phyloP scores from a whole-genome alignment of 768 basidiomycete genomes.

The Xerocomellus intermedius region DNA sequence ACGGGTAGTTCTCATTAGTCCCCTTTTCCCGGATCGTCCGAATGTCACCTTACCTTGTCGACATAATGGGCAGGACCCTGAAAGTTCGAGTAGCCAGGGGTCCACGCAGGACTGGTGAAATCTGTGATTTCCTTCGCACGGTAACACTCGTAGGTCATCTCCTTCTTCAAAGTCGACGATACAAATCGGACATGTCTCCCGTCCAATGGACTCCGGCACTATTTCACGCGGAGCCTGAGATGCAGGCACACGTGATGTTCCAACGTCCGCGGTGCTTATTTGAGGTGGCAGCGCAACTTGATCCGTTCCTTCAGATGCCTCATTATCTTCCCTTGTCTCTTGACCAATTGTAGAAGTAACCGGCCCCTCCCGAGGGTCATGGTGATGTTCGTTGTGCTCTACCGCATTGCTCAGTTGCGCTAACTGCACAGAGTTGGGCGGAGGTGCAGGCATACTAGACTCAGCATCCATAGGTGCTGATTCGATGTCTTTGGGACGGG shows the following conservation, averaged over 20 bases:
- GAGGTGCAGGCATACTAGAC: neutral
- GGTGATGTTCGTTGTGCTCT: neutral
- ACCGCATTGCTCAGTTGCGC: neutral
- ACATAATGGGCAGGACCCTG: slow-evolving; percentile 89
- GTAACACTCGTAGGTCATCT: slow-evolving; percentile 85
- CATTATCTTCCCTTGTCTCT: slow-evolving; percentile 1
- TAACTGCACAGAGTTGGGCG: slow-evolving; percentile 12
- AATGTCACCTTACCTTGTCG: slow-evolving; percentile 63
- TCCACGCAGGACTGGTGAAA: slow-evolving; percentile 93
- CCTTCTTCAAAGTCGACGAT: slow-evolving; percentile 93
- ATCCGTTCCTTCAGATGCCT: slow-evolving; percentile 2
- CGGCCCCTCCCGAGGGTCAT: neutral
- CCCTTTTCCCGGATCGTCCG: neutral
- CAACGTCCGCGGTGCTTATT: neutral
- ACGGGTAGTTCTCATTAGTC: neutral
- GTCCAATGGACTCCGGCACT: slow-evolving; percentile 65
- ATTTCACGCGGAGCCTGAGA: slow-evolving; percentile 14
- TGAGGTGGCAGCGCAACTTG: slow-evolving; percentile 2
- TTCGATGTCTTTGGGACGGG: slow-evolving; percentile 35
- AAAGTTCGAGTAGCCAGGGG: slow-evolving; percentile 88
- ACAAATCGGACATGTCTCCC: slow-evolving; percentile 93
- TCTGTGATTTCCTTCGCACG: slow-evolving; percentile 87
- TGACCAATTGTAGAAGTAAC: neutral
- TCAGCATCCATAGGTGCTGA: slow-evolving; percentile 1
- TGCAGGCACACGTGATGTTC: neutral